Evolutionary conservation across 805 yeast genomes (phyloP), one percentile per base, ranked within the genome.

Genomic region (Ogataea ramenticola): DNA sequence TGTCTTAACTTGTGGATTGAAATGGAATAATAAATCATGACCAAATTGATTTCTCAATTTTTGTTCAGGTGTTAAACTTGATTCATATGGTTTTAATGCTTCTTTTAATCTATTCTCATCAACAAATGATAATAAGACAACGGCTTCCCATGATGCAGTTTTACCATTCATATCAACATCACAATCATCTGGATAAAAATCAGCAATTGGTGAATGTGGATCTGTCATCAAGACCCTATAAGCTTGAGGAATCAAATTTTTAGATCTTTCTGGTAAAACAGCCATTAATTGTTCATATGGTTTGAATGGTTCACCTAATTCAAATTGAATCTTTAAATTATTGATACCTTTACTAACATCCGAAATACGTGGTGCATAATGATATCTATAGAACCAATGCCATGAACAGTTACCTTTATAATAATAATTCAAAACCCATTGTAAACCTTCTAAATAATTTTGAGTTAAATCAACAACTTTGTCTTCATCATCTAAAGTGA

Each of bases 201-300:
- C 96, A 49, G 85, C 81, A 48, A 90, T 88, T 43, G 84, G 95
- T 36, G 96, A 86, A 39, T 78, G 78, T 1, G 82, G 75, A 27
- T 81, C 78, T 10, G 80, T 76, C 98, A 90, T 90, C 55, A 90
- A 66, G 1, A 84, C 82, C 47, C 89, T 73, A 64, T 90, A 86
- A 7, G 84, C 77, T 42, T 75, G 80, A 0, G 98, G 98, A 34
- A 90, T 68, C 6, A 82, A 82, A 58, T 86, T 91, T 5, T 88
- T 86, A 0, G 96, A 86, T 3, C 93, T 95, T 4, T 96, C 96
- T 1, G 98, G 98, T 52, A 90, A 67, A 26, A 90, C 97, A 58
- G 95, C 82, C 96, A 89, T 89, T 53, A 90, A 72, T 64, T 90
- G 98, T 60, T 90, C 98, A 64, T 72, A 90, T 1, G 98, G 98